phyloP scores from a whole-genome alignment of 2,329 filamentous ascomycete species.

The Trichoderma brevicompactum region DNA sequence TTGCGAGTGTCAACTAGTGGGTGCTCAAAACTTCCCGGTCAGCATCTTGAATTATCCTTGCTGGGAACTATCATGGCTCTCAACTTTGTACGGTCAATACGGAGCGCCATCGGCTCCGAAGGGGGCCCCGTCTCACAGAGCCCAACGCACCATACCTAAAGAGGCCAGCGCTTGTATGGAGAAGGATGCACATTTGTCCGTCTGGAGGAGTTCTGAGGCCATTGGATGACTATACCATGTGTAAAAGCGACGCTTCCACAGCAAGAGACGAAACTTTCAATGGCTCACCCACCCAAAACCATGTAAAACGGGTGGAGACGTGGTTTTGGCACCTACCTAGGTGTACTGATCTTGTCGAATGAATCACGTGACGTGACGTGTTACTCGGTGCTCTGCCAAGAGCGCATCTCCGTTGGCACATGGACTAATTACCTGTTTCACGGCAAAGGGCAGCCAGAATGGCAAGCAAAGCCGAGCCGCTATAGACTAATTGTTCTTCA shows the following conservation, averaged over 20 bases:
- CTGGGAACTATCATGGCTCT: neutral
- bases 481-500: neutral
- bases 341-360: neutral
- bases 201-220: neutral
- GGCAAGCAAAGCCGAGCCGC: neutral
- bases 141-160: neutral
- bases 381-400: neutral
- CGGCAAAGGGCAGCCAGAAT: neutral
- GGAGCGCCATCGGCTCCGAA: neutral
- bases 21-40: conserved; percentile 17
- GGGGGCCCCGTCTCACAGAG: neutral
- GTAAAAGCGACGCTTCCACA: too few relatives aligned
- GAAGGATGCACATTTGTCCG: neutral
- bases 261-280: neutral
- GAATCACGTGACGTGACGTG: neutral
- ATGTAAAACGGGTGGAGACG: neutral
- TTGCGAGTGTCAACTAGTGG: conserved; percentile 9
- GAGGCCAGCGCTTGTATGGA: neutral
- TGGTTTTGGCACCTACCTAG: neutral
- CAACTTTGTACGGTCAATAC: neutral
- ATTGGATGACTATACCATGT: neutral
- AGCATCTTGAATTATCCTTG: conserved; percentile 19
- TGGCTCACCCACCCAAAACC: neutral
- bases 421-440: neutral
- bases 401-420: conserved; percentile 1